Percentiles rank a stretch among this genome's conserved stretches.
These are phyloP conservation scores for Solanum hybrid DNA, from an alignment of 305 asterid species.

Conservation along the genomic window DNA sequence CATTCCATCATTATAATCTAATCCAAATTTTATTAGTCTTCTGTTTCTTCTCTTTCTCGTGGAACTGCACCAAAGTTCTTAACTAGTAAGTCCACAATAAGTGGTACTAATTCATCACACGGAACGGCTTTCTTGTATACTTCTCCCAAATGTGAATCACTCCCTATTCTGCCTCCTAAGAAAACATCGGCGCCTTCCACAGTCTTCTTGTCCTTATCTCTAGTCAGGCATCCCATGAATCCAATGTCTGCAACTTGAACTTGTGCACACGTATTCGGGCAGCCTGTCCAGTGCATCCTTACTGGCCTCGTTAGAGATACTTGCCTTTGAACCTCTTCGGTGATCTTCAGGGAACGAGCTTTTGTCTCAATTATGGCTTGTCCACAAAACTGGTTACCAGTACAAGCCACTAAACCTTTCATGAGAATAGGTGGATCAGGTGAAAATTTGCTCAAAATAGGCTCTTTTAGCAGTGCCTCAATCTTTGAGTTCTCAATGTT, in stretches of 20 bases:
- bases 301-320: slow-evolving; percentile 61
- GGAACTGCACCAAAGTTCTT: slow-evolving; percentile 67
- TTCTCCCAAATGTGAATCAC: slow-evolving; percentile 93
- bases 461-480: slow-evolving; percentile 51
- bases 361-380: slow-evolving; percentile 95
- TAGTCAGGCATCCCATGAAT: slow-evolving; percentile 94
- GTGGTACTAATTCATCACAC: slow-evolving; percentile 76
- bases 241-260: slow-evolving; percentile 97
- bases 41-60: slow-evolving; percentile 61
- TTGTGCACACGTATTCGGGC: slow-evolving; percentile 85
- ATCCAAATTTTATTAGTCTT: slow-evolving; percentile 25
- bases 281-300: slow-evolving; percentile 97
- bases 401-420: slow-evolving; percentile 89
- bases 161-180: slow-evolving; percentile 84
- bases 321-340: slow-evolving; percentile 62
- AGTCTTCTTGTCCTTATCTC: slow-evolving; percentile 44
- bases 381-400: slow-evolving; percentile 94
- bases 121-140: slow-evolving; percentile 75
- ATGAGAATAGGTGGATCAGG: slow-evolving; percentile 76
- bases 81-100: slow-evolving; percentile 63
- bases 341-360: slow-evolving; percentile 60
- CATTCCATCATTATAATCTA: not conserved
- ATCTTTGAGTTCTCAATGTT: slow-evolving; percentile 50
- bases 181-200: slow-evolving; percentile 89
- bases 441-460: slow-evolving; percentile 37